phyloP scores from a whole-genome alignment of 371 early-diverging fungal genomes.

The Encephalitozoon romaleae region DNA sequence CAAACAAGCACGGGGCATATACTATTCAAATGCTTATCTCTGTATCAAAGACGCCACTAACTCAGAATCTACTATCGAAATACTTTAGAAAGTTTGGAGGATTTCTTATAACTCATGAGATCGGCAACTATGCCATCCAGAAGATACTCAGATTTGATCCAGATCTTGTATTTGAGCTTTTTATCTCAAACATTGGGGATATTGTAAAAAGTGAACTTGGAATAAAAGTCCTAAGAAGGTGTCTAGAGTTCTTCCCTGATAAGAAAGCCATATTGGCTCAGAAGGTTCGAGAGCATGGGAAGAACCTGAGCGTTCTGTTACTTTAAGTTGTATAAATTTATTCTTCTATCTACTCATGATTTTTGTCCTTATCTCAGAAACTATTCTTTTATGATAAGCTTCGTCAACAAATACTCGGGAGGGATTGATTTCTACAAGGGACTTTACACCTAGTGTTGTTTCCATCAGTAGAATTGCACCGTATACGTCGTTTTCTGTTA shows the following conservation, averaged over 20 bases:
- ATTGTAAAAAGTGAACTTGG: slow-evolving; percentile 50
- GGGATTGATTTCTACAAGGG: background rate
- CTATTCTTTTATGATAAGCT: background rate
- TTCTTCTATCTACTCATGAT: background rate
- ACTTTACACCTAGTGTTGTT: slow-evolving; percentile 15
- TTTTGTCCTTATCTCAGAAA: background rate
- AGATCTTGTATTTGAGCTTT: slow-evolving; percentile 44
- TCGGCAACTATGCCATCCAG: slow-evolving; percentile 61
- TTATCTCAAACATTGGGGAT: slow-evolving; percentile 39
- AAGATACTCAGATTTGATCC: slow-evolving; percentile 51
- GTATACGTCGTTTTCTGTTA: slow-evolving; percentile 40
- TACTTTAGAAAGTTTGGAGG: slow-evolving; percentile 49
- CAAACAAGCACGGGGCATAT: slow-evolving; percentile 62
- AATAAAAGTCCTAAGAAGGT: slow-evolving; percentile 54
- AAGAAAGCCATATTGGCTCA: slow-evolving; percentile 32
- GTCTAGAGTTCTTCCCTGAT: slow-evolving; percentile 42
- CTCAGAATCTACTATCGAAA: slow-evolving; percentile 36
- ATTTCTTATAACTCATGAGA: slow-evolving; percentile 54
- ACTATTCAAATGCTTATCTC: slow-evolving; percentile 57
- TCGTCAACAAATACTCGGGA: slow-evolving; percentile 37
- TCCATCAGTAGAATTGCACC: slow-evolving; percentile 45
- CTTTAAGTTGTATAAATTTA: background rate
- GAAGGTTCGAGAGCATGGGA: background rate
- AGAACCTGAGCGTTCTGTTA: background rate
- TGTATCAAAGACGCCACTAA: background rate